Evolutionary conservation across 371 early-diverging fungal species (phyloP).

Genomic region (Mortierella sp.): DNA sequence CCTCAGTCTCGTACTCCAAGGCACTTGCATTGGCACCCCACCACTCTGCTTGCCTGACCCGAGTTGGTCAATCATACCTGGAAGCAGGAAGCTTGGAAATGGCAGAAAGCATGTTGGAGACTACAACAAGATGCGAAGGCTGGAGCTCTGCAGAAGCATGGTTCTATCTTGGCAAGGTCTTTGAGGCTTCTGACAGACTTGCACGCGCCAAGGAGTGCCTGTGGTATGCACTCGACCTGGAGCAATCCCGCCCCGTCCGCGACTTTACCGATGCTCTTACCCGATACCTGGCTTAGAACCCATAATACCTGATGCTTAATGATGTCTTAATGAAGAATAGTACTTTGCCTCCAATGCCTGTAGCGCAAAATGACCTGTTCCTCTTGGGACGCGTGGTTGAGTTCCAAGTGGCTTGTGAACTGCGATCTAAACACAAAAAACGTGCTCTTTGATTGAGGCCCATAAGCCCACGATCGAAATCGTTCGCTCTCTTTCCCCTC

Average conservation of each 20-base stretch:
- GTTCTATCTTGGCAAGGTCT: constrained; percentile 67
- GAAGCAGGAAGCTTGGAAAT: constrained; percentile 57
- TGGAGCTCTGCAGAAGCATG: constrained; percentile 77
- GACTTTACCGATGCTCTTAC: constrained; percentile 60
- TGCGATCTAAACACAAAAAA: not conserved
- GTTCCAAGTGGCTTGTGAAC: too few relatives aligned
- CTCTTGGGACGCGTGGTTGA: too few relatives aligned
- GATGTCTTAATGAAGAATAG: not conserved
- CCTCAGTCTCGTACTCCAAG: constrained; percentile 64
- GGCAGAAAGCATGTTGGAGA: constrained; percentile 67
- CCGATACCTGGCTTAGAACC: constrained; percentile 15
- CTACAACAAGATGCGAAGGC: constrained; percentile 64
- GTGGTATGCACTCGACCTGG: constrained; percentile 78
- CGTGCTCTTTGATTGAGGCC: not conserved
- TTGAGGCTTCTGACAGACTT: constrained; percentile 62
- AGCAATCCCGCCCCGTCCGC: constrained; percentile 71
- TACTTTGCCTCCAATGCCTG: not conserved
- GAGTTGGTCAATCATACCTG: constrained; percentile 60
- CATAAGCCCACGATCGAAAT: too few relatives aligned
- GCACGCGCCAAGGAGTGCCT: constrained; percentile 72
- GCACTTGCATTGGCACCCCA: constrained; percentile 60
- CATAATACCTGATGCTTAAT: not conserved
- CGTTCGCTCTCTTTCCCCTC: too few relatives aligned
- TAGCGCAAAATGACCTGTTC: too few relatives aligned
- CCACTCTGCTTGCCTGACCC: constrained; percentile 58